Evolutionary conservation across 176 grass and related monocot species (phyloP).

Genomic region (Leersia perrieri): DNA sequence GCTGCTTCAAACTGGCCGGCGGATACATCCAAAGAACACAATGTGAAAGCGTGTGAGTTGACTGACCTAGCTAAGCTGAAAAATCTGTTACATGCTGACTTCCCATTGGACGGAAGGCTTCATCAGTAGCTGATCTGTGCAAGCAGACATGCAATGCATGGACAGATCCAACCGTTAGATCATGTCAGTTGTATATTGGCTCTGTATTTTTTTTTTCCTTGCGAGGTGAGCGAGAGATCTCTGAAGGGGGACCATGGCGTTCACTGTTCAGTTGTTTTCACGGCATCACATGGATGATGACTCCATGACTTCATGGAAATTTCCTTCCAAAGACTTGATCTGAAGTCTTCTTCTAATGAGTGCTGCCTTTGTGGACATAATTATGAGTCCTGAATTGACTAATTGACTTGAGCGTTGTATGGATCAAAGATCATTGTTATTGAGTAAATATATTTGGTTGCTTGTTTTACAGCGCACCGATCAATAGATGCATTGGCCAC

Average conservation of each 20-base stretch:
- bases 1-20: background rate
- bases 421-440: background rate
- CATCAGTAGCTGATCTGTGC: background rate
- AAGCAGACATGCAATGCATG: background rate
- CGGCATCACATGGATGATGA: background rate
- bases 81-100: background rate
- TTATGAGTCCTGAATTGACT: background rate
- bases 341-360: background rate
- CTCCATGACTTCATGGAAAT: background rate
- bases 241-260: background rate
- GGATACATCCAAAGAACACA: background rate
- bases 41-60: background rate
- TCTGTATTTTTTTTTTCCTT: background rate
- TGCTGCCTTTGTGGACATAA: background rate
- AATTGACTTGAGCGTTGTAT: background rate
- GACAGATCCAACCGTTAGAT: background rate
- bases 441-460: background rate
- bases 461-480: background rate
- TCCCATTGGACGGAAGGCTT: background rate
- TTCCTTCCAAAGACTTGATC: background rate
- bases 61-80: background rate
- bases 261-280: background rate
- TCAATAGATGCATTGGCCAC: background rate
- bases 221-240: background rate
- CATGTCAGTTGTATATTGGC: background rate